Evolutionary conservation across 2,329 filamentous ascomycete species (phyloP).

Genomic region (Aspergillus sp.): DNA sequence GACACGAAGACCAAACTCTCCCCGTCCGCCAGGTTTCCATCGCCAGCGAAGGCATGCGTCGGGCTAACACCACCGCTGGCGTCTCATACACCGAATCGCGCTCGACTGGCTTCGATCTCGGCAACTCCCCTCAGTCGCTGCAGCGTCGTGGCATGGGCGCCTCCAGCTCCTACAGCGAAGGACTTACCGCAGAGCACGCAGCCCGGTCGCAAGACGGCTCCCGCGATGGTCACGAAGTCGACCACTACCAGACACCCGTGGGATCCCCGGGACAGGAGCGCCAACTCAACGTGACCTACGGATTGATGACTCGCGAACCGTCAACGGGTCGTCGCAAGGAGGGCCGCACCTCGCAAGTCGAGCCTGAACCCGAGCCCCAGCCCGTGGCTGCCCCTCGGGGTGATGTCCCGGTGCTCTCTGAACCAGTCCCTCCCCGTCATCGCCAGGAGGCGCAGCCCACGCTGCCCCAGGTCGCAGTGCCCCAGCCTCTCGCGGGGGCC

Average conservation of each 20-base stretch:
- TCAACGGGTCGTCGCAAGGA: constrained; percentile 44
- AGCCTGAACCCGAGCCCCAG: not conserved
- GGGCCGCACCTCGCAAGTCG: constrained; percentile 22
- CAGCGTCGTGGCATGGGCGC: constrained; percentile 33
- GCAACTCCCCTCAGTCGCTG: constrained; percentile 27
- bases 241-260: constrained; percentile 31
- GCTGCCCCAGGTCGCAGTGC: not conserved
- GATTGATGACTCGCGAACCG: constrained; percentile 37
- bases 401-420: constrained; percentile 29
- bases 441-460: constrained; percentile 10
- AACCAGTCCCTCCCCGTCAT: constrained; percentile 26
- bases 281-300: constrained; percentile 26
- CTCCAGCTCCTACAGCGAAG: constrained; percentile 32
- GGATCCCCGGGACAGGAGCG: constrained; percentile 26
- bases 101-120: constrained; percentile 35
- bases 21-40: constrained; percentile 12
- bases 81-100: constrained; percentile 17
- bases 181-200: constrained; percentile 35
- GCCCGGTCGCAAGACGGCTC: constrained; percentile 31
- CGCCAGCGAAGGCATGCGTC: constrained; percentile 15
- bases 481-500: not conserved
- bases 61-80: constrained; percentile 10
- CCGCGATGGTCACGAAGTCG: constrained; percentile 29
- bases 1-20: constrained; percentile 8
- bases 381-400: not conserved